Conservation (phyloP, 768 basidiomycete species). For the Termitomyces sp. region DNA sequence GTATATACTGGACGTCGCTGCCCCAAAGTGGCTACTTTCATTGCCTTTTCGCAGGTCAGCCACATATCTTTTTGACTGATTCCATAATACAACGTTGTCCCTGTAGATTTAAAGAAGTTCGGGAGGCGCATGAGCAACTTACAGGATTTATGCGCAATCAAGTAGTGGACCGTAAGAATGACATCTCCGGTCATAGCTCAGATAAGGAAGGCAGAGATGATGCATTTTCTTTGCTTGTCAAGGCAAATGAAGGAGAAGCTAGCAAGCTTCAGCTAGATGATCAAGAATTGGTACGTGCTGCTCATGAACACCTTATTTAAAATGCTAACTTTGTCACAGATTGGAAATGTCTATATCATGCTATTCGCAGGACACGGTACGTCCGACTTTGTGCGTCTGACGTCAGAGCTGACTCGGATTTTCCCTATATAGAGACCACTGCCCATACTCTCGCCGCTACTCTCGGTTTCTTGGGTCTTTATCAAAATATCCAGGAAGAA, state of each 20-base stretch:
- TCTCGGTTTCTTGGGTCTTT: slow-evolving; percentile 34
- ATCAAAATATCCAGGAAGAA: slow-evolving; percentile 38
- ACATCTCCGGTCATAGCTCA: slow-evolving; percentile 14
- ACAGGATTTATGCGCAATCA: slow-evolving; percentile 32
- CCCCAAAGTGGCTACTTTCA: slow-evolving; percentile 32
- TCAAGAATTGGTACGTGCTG: slow-evolving; percentile 29
- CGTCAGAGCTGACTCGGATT: not conserved
- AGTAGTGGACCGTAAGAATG: slow-evolving; percentile 26
- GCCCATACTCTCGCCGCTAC: slow-evolving; percentile 38
- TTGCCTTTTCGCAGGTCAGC: slow-evolving; percentile 30
- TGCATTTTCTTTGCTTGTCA: slow-evolving; percentile 37
- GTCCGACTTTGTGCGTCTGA: not conserved
- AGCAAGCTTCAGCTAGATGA: slow-evolving; percentile 33
- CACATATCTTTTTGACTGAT: not conserved
- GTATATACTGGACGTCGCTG: slow-evolving; percentile 17
- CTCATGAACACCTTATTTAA: not conserved
- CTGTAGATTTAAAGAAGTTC: slow-evolving; percentile 21
- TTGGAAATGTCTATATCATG: slow-evolving; percentile 46
- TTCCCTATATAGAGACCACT: slow-evolving; percentile 30
- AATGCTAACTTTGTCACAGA: slow-evolving; percentile 21
- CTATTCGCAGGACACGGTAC: slow-evolving; percentile 56
- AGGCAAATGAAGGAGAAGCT: slow-evolving; percentile 39
- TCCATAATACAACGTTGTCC: not conserved
- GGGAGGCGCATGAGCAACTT: slow-evolving; percentile 25
- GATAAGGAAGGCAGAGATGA: slow-evolving; percentile 16